Evolutionary conservation across 2,329 filamentous ascomycete genomes (phyloP), one percentile per base, ranked within the genome.

Genomic region (Chaetomium sp.): DNA sequence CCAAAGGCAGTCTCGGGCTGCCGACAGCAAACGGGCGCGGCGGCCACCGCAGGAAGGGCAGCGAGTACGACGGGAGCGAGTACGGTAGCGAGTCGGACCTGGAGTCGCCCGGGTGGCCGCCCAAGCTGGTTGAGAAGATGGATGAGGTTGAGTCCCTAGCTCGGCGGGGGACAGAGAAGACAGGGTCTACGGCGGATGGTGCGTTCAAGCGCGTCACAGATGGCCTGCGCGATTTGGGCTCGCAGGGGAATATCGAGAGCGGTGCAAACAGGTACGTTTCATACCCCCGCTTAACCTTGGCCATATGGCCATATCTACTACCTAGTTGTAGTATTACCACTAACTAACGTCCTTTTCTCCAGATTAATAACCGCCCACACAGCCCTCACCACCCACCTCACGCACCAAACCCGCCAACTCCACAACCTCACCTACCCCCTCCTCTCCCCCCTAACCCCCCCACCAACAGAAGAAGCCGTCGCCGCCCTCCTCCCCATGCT

Each of bases 321-420:
- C 9, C 6, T 42, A n/a, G 4, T 6, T 42, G 11, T 42, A 11
- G 12, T 14, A 40, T 9, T 34, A 33, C 19, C 14, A 36, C 27
- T 52, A 55, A 52, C 52, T 47, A 49, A 45, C 49, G 41, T 55
- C 6, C 32, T 35, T 10, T 27, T n/a, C 40, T n/a, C 34, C 64
- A 91, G 87, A 66, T 74, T 90, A 60, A 88, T 88, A 67, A 90
- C 87, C 44, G 85, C 87, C 37, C 86, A 90, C 69, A 82, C 86
- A 34, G 86, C 87, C 11, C 74, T 91, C 49, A 85, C 87, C 47
- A 87, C 87, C 19, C 87, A 94, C 66, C 75, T 92, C 45, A 78
- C 79, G 11, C 85, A 90, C 69, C 88, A 92, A 71, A 86, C 87
- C 49, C 86, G 88, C 53, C 83, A 85, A 59, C 75, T 94, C 8